Evolutionary conservation across 768 basidiomycete genomes (phyloP).

Genomic region (Ramaria sp.): DNA sequence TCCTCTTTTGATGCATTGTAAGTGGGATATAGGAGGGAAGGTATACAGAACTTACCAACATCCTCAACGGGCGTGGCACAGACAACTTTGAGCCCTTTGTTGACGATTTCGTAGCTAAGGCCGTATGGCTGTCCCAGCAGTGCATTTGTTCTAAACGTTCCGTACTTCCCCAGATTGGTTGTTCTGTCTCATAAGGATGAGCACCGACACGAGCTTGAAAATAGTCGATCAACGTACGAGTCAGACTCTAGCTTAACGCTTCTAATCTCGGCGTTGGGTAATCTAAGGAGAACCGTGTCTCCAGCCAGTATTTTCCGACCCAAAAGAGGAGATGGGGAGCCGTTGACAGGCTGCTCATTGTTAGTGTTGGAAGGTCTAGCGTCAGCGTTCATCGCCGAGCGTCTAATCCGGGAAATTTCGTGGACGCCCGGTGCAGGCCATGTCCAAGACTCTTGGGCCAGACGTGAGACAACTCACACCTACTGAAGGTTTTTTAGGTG

Average conservation of each 20-base stretch:
- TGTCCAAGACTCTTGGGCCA: neutral
- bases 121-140: constrained; percentile 81
- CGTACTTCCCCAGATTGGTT: constrained; percentile 74
- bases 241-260: constrained; percentile 63
- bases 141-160: constrained; percentile 68
- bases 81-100: constrained; percentile 54
- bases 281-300: constrained; percentile 65
- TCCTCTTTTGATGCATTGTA: constrained; percentile 53
- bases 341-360: neutral
- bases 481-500: constrained; percentile 75
- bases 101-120: constrained; percentile 75
- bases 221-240: constrained; percentile 36
- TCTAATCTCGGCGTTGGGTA: constrained; percentile 75
- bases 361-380: neutral
- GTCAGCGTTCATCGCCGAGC: neutral
- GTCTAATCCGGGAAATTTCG: neutral
- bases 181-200: constrained; percentile 31
- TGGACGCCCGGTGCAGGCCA: neutral
- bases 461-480: constrained; percentile 40
- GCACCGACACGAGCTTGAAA: neutral
- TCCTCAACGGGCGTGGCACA: constrained; percentile 62
- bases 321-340: neutral
- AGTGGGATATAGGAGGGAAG: neutral
- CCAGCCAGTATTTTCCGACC: constrained; percentile 42
- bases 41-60: constrained; percentile 46